Base-by-base conservation (phyloP, 1,284 basidiomycete genomes). In the Malassezia japonica region DNA sequence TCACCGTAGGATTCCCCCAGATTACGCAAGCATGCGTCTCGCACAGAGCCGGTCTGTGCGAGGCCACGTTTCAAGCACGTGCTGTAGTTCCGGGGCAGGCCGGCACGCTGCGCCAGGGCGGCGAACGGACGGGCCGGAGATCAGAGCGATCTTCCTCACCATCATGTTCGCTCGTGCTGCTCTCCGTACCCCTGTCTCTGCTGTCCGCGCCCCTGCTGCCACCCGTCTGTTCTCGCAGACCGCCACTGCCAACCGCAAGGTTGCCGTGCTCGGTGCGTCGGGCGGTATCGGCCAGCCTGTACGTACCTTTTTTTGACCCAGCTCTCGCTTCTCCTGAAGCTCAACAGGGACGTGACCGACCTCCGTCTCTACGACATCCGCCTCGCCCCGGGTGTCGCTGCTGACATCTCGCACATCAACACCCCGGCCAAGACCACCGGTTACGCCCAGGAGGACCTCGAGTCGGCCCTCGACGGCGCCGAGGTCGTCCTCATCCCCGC, bases 401-500 rank as follows among this genome's bases (percentile, higher is more conserved):
- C 70, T 24, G 71, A 73, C 50, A 58, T 74, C 44, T 60, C 62
- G 77, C 92, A 96, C 78, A 83, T 98, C 71, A 89, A 94, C 76
- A 86, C 88, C 52, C 79, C 80, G 33, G 85, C 87, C 74, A 82
- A 87, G 84, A 85, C 87, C 57, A 79, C 77, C 32, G 88, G 88
- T 53, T 91, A 83, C 73, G 78, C 83, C 46, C 70, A 74, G 27
- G 79, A 72, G 43, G 81, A 88, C 74, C 82, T 94, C 67, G 85
- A 87, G 73, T 79, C 83, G 65, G 87, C 89, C 20, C 80, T 94
- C 54, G 81, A 86, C 58, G 87, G 84, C 64, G 84, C 81, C 60
- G 79, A 91, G 76, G 84, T 98, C 60, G 84, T 98, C 63, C 85
- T 98, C 65, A 94, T 96, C 75, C 94, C 94, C 56, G 92, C 92